phyloP scores from a whole-genome alignment of 1,284 basidiomycete genomes.

The Moesziomyces sp. region DNA sequence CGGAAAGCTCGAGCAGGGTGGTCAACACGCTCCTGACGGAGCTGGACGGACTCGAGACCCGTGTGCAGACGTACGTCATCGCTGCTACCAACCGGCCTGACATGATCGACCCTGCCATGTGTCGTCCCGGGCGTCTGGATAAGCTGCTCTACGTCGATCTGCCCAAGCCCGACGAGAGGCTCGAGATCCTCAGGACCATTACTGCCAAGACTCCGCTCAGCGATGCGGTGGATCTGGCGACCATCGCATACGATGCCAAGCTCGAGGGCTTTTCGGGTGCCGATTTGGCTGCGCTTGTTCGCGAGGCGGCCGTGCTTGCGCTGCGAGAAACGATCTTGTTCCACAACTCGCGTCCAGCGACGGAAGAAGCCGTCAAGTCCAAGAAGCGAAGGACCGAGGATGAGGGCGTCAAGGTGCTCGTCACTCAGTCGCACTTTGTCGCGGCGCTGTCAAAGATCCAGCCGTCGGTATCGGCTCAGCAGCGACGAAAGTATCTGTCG shows the following conservation, averaged over 20 bases:
- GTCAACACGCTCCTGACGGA: slow-evolving; percentile 97
- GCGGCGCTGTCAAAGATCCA: slow-evolving; percentile 82
- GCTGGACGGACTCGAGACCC: slow-evolving; percentile 89
- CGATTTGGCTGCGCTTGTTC: slow-evolving; percentile 63
- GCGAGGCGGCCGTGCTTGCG: slow-evolving; percentile 84
- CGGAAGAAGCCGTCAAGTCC: not conserved
- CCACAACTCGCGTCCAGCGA: slow-evolving; percentile 22
- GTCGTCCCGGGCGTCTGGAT: slow-evolving; percentile 92
- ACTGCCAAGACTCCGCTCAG: slow-evolving; percentile 80
- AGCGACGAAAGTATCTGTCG: slow-evolving; percentile 78
- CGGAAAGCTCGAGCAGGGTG: slow-evolving; percentile 94
- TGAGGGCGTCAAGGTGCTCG: slow-evolving; percentile 43
- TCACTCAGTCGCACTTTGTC: slow-evolving; percentile 76
- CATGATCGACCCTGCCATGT: slow-evolving; percentile 99
- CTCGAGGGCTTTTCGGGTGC: slow-evolving; percentile 65
- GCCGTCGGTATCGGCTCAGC: slow-evolving; percentile 84
- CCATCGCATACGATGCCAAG: slow-evolving; percentile 49
- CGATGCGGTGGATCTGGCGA: slow-evolving; percentile 66
- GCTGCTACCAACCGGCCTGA: slow-evolving; percentile 98
- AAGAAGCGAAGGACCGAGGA: slow-evolving; percentile 14
- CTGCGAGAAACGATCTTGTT: slow-evolving; percentile 72
- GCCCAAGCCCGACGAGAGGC: slow-evolving; percentile 79
- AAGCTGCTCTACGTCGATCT: slow-evolving; percentile 96
- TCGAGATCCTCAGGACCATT: slow-evolving; percentile 77
- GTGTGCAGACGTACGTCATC: slow-evolving; percentile 90